Base-by-base conservation (phyloP, 306 rosid species). In the Pueraria montana region DNA sequence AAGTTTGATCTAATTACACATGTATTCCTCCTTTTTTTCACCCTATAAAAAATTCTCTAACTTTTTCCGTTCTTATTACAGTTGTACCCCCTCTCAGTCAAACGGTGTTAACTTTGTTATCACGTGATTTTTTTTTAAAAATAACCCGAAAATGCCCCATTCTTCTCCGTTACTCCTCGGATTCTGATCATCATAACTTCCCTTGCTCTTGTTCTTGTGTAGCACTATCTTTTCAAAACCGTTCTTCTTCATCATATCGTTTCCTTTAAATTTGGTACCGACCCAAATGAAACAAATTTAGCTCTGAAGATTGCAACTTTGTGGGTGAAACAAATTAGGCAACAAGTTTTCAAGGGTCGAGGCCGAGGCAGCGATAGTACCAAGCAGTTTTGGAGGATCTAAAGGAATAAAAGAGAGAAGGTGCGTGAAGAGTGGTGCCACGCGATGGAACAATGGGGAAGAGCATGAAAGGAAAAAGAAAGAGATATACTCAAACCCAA, bases 321-420 rank as follows among this genome's bases (percentile, higher is more conserved):
- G 32, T 27, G 32, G 32, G 32, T 27, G 32, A 27, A 27, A n/a
- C n/a, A n/a, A n/a, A n/a, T n/a, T n/a, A 27, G 32, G 32, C 1
- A 27, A 3, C 32, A 3, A 27, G 32, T n/a, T n/a, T 68, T 80
- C 34, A 76, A 59, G 89, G 89, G 76, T 86, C 89, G 10, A 79
- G 79, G 56, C 89, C 84, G 0, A 82, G 82, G 76, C 82, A 86
- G 13, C 79, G 82, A 62, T 74, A 74, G 82, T 74, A 82, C 89
- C 82, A 86, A 69, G 16, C 82, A 3, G 78, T 79, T 34, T 79
- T 82, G 52, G 68, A 82, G 62, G 80, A 82, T 32, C 84, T 69
- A 3, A 86, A 82, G 43, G 86, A 86, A n/a, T n/a, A n/a, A n/a
- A n/a, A n/a, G n/a, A n/a, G n/a, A 23, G 84, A 46, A 20, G 53